Evolutionary conservation across 495 filamentous ascomycete genomes (phyloP), one percentile per base, ranked within the genome.

Genomic region (Aspergillus steynii): DNA sequence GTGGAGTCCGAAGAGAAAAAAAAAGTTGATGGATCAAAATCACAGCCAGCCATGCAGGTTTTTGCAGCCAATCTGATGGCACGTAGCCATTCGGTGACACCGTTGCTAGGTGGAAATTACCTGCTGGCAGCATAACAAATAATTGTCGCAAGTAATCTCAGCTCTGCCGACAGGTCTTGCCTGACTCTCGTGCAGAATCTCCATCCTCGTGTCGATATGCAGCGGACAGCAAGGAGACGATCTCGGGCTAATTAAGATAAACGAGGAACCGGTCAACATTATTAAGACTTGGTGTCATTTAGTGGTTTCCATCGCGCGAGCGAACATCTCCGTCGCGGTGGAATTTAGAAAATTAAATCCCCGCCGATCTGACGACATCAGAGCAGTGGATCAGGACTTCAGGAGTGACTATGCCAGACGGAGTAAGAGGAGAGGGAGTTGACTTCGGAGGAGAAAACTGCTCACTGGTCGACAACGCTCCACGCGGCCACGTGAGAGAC

Each of bases 1-100:
- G 53, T 46, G 42, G 34, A 10, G 26, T 27, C 46, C 46, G 46
- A 28, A 28, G 25, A 5, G 34, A 55, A 28, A 27, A 34, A 55
- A 46, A 55, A 25, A 50, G 47, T 48, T 54, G 61, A 58, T 62
- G 61, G 61, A 55, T 62, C 55, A 54, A 52, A 55, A 14, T 51
- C 31, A 34, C 54, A 59, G 55, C 55, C 55, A 62, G 61, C 61
- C 61, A 62, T 47, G 55, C 56, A 42, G 27, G 37, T 42, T 42
- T 20, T 15, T 15, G 37, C 12, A 15, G 37, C 37, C 37, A 42
- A 42, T 42, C 37, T 12, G 37, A 42, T 14, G 37, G 37, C 3
- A 8, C 12, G 37, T 14, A 1, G 9, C 37, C 37, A 14, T 42
- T 42, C 37, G 37, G 37, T 2, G 37, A 42, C 37, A 12, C 37